Evolutionary conservation across 306 rosid genomes (phyloP), one percentile per base, ranked within the genome.

Genomic region (Malus domestica): DNA sequence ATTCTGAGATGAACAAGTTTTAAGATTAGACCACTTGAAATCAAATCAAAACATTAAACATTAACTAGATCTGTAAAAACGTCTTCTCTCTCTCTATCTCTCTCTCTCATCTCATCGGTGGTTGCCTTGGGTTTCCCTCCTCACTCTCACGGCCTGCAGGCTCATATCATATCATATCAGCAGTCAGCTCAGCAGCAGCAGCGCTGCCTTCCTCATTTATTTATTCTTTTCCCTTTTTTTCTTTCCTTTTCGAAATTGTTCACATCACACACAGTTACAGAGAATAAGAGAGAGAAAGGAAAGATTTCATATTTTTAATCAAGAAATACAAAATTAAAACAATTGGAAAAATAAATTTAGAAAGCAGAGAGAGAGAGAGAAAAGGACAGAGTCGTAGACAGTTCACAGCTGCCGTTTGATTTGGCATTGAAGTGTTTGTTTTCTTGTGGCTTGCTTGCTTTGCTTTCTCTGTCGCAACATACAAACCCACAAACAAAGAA

Each of bases 191-290:
- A 40, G 51, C 49, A 59, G 68, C 55, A 12, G 44, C 45, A 9
- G 45, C 60, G 77, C 76, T 74, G 68, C 72, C 72, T 51, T 63
- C 61, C 80, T 67, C 49, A 44, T 58, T 76, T 51, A 73, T 45
- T 72, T 77, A 59, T 57, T 74, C 76, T 62, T 79, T 70, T 68
- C 62, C 73, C 8, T 66, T 27, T 75, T 22, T 72, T 20, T 71
- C 44, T 60, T 46, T 67, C 70, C 32, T 27, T 75, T 80, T 81
- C 75, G 68, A 71, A 76, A 49, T 49, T 65, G 81, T 79, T 88
- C 87, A 83, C 87, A 83, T 86, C 85, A 85, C 79, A 55, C 83
- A 77, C 81, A 74, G 80, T 85, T 74, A 81, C 64, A 68, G 78
- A 78, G 32, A 59, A 19, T 22, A 49, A 45, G 35, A 49, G 22